These are phyloP conservation scores for Ceratocystis ficicola DNA, from an alignment of 2,329 filamentous ascomycete genomes.

Conservation along the genomic window DNA sequence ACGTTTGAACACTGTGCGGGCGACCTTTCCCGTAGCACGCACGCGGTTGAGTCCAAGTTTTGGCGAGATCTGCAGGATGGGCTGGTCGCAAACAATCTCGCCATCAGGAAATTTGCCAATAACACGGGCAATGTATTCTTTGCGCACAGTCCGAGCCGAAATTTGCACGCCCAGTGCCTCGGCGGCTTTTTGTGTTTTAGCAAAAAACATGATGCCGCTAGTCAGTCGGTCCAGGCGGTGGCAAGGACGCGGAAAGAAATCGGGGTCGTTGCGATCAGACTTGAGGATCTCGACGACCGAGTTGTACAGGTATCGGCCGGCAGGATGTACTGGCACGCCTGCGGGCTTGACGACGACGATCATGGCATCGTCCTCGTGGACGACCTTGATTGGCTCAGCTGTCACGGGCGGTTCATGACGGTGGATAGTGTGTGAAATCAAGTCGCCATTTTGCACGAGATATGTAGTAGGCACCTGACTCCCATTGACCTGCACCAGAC, in stretches of 20 bases:
- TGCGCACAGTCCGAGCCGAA: constrained; percentile 67
- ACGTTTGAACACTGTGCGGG: constrained; percentile 80
- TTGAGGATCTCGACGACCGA: constrained; percentile 88
- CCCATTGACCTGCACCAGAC: constrained; percentile 70
- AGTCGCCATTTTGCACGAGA: constrained; percentile 72
- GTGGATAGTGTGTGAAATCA: constrained; percentile 86
- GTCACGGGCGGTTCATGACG: constrained; percentile 92
- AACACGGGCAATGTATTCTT: constrained; percentile 89
- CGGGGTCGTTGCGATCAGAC: constrained; percentile 47
- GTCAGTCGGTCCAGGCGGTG: constrained; percentile 91
- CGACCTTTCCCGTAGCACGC: constrained; percentile 81
- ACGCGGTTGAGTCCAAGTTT: constrained; percentile 90
- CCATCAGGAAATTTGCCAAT: constrained; percentile 85
- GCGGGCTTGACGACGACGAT: constrained; percentile 96
- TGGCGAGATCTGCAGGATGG: constrained; percentile 85
- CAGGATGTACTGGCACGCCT: constrained; percentile 87
- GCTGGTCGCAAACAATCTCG: constrained; percentile 83
- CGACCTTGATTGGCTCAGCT: constrained; percentile 61
- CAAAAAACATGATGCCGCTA: constrained; percentile 96
- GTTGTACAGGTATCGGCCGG: constrained; percentile 92
- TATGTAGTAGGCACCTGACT: constrained; percentile 55
- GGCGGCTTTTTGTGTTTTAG: constrained; percentile 70
- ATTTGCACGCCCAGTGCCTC: constrained; percentile 68
- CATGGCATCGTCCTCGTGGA: constrained; percentile 86
- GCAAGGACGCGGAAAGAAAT: constrained; percentile 55